Percentiles rank a stretch among this genome's conserved stretches.
Evolutionary conservation across 2,329 filamentous ascomycete species (phyloP).

Genomic region (Fusarium continuum): DNA sequence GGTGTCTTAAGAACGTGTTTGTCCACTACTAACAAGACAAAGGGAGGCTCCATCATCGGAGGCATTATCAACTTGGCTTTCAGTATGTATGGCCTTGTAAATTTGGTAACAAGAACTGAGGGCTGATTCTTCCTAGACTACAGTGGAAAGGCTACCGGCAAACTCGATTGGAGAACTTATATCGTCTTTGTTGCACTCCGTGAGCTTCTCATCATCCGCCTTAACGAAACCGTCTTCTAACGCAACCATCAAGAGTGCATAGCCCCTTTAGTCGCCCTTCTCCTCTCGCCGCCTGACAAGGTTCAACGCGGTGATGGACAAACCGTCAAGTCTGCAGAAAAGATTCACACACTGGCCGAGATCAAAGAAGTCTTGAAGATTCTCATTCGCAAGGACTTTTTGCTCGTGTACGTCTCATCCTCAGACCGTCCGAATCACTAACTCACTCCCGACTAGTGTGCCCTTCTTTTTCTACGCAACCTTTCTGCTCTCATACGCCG

Average conservation of each 20-base stretch:
- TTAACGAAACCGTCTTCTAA: too few species aligned
- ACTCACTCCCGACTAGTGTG: neutral
- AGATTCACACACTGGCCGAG: neutral
- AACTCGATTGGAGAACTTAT: neutral
- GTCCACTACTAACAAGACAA: neutral
- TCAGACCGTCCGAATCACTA: neutral
- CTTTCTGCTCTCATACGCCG: slow-evolving; percentile 7
- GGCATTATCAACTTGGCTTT: neutral
- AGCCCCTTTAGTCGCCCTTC: neutral
- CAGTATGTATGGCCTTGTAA: neutral
- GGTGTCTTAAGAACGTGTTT: neutral
- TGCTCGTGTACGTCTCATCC: neutral
- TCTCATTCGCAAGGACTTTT: neutral
- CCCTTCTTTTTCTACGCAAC: slow-evolving; percentile 18
- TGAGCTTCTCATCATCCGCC: neutral
- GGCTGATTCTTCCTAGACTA: neutral
- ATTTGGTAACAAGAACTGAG: neutral
- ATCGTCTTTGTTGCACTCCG: neutral
- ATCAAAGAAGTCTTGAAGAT: neutral
- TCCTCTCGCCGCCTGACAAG: neutral
- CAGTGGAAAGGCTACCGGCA: neutral
- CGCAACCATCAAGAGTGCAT: neutral
- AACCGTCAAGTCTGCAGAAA: neutral
- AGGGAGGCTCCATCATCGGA: neutral
- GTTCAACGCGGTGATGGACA: neutral